phyloP scores from a whole-genome alignment of 2,329 filamentous ascomycete genomes.

The Alternaria hordeiaustralica region DNA sequence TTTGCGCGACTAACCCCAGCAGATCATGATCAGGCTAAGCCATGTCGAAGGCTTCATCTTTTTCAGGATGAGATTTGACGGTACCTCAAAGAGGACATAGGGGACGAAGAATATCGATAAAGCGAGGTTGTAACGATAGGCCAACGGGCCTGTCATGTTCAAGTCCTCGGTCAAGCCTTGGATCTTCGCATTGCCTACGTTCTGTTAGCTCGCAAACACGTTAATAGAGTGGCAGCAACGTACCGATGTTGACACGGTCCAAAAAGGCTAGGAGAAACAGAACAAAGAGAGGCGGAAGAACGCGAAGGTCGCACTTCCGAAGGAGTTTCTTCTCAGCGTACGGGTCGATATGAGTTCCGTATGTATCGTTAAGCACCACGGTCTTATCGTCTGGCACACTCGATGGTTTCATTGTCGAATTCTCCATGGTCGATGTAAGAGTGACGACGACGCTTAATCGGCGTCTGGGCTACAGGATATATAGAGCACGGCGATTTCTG shows the following conservation, averaged over 20 bases:
- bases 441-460: background rate
- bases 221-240: background rate
- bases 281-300: conserved; percentile 57
- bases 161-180: conserved; percentile 48
- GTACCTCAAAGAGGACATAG: conserved; percentile 47
- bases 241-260: conserved; percentile 26
- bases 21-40: conserved; percentile 47
- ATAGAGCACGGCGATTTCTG: background rate
- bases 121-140: conserved; percentile 45
- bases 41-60: conserved; percentile 49
- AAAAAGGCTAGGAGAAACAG: conserved; percentile 46
- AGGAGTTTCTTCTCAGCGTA: conserved; percentile 55
- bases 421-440: conserved; percentile 14
- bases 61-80: conserved; percentile 50
- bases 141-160: conserved; percentile 41
- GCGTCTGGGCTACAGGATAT: background rate
- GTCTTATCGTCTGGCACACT: conserved; percentile 25
- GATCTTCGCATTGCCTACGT: conserved; percentile 50
- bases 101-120: conserved; percentile 50
- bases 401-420: background rate
- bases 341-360: conserved; percentile 39
- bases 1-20: conserved; percentile 39
- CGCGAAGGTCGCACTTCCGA: conserved; percentile 56
- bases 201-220: background rate
- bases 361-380: conserved; percentile 34